A percentile compares a stretch with the other conserved stretches of the same genome.
Conservation (phyloP, 306 rosid species). For the Glycine soja region DNA sequence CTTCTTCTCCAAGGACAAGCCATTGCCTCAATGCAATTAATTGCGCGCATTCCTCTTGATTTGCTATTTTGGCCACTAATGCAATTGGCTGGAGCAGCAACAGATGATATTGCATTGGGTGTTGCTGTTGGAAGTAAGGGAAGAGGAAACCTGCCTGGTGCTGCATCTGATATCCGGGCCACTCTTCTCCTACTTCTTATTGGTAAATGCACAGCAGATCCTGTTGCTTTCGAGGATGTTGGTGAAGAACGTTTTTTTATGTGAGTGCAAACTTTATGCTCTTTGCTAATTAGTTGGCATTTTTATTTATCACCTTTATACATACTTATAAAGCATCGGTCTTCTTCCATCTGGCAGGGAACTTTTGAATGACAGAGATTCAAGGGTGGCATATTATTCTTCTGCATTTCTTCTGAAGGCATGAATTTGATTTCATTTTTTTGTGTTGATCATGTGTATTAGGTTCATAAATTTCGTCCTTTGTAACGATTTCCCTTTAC, state of each 20-base stretch:
- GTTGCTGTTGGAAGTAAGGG: slow-evolving; percentile 95
- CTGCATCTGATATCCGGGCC: slow-evolving; percentile 87
- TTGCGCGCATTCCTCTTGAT: slow-evolving; percentile 81
- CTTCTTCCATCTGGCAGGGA: slow-evolving; percentile 61
- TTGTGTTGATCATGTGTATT: slow-evolving; percentile 6
- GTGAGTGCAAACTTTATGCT: slow-evolving; percentile 52
- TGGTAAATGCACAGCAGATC: slow-evolving; percentile 88
- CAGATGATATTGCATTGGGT: slow-evolving; percentile 86
- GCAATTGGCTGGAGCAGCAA: slow-evolving; percentile 91
- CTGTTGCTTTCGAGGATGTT: slow-evolving; percentile 76
- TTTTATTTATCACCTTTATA: slow-evolving; percentile 14
- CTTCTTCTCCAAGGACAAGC: slow-evolving; percentile 80
- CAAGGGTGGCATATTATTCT: slow-evolving; percentile 89
- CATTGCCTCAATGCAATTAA: slow-evolving; percentile 84
- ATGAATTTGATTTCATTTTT: slow-evolving; percentile 46
- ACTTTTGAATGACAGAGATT: slow-evolving; percentile 86
- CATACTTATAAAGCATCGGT: slow-evolving; percentile 9
- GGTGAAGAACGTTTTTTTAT: slow-evolving; percentile 83
- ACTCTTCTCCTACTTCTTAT: slow-evolving; percentile 83
- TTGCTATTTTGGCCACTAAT: slow-evolving; percentile 86
- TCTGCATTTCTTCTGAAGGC: slow-evolving; percentile 93
- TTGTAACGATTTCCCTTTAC: slow-evolving; percentile 35
- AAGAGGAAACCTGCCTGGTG: slow-evolving; percentile 90
- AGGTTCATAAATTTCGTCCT: slow-evolving; percentile 11
- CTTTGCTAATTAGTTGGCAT: not conserved